These are phyloP conservation scores for Cyberlindnera maritima DNA, from an alignment of 805 yeast species.

Conservation along the genomic window DNA sequence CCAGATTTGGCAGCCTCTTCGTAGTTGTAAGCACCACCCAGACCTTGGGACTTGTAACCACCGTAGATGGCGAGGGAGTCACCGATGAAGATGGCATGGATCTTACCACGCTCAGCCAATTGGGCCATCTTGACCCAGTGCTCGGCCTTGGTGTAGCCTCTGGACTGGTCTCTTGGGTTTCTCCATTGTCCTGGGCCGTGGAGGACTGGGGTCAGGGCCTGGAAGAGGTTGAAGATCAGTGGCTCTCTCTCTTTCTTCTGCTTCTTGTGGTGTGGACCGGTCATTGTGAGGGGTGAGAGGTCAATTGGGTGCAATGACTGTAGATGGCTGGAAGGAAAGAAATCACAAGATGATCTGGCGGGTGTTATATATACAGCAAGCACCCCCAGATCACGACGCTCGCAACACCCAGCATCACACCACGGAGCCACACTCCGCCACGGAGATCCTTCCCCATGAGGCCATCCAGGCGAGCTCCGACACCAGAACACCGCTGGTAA, in stretches of 20 bases:
- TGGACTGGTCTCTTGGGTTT: constrained; percentile 26
- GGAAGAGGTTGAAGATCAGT: constrained; percentile 25
- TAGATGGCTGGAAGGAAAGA: too few relatives aligned
- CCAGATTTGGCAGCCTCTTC: constrained; percentile 36
- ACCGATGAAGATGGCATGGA: constrained; percentile 39
- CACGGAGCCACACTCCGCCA: background rate
- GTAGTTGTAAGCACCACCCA: constrained; percentile 35
- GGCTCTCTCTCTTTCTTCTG: constrained; percentile 19
- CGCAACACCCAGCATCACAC: background rate
- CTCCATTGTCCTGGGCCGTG: constrained; percentile 30
- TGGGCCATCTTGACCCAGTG: constrained; percentile 42
- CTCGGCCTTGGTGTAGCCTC: constrained; percentile 28
- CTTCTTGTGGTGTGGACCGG: constrained; percentile 12
- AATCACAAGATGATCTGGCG: background rate
- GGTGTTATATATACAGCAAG: background rate
- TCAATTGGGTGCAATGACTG: background rate
- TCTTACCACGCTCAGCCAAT: constrained; percentile 38
- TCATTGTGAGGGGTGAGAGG: constrained; percentile 6
- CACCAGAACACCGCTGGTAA: background rate
- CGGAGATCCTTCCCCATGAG: background rate
- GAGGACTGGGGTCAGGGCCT: constrained; percentile 25
- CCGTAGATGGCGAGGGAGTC: constrained; percentile 41
- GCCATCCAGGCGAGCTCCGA: background rate
- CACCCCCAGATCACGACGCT: too few relatives aligned
- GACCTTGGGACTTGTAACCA: constrained; percentile 31